Evolutionary conservation across 208 protist genomes (phyloP).

Genomic region (Entamoeba dispar): DNA sequence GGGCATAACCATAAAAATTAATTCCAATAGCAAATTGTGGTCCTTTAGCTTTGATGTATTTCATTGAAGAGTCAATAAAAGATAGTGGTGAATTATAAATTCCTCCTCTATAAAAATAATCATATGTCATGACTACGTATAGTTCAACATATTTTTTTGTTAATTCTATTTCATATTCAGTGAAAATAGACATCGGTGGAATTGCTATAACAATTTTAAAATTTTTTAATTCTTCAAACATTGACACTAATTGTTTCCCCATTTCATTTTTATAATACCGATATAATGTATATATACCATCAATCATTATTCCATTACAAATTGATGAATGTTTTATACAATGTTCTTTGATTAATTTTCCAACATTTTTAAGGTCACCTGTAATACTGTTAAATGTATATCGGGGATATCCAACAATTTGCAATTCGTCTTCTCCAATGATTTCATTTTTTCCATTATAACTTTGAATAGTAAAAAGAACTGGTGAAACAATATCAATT

Average conservation of each 20-base stretch:
- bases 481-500: background rate
- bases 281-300: background rate
- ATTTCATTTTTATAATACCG: background rate
- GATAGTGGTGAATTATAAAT: background rate
- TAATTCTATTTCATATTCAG: background rate
- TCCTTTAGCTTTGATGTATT: background rate
- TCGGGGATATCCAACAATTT: background rate
- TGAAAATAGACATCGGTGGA: background rate
- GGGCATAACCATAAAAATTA: background rate
- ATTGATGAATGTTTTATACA: background rate
- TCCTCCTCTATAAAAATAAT: background rate
- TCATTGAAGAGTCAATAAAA: background rate
- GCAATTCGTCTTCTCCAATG: background rate
- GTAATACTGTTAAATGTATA: background rate
- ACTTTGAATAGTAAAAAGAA: background rate
- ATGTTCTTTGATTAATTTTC: background rate
- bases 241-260: background rate
- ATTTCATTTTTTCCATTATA: background rate
- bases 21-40: background rate
- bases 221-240: background rate
- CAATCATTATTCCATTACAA: background rate
- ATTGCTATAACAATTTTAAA: background rate
- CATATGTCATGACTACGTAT: background rate
- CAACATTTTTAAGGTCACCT: background rate
- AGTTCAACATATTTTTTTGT: background rate